Conservation (phyloP, 805 yeast genomes). For the Cyberlindnera veronae region DNA sequence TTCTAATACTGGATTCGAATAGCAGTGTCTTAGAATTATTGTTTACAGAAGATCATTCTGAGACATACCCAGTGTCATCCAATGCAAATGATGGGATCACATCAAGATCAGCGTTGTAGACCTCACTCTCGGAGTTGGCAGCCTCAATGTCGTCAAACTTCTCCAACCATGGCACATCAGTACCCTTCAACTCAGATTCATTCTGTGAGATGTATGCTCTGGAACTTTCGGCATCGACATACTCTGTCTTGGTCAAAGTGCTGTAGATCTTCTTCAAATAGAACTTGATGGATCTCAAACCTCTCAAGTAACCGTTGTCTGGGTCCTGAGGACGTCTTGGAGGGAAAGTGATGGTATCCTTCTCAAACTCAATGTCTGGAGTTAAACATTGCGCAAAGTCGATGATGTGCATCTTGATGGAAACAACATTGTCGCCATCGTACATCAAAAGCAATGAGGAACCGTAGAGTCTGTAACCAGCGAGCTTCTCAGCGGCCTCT, state of each 20-base stretch:
- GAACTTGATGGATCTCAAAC: constrained; percentile 65
- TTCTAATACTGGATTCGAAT: background rate
- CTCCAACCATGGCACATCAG: constrained; percentile 37
- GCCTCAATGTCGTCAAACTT: constrained; percentile 33
- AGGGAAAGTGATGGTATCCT: constrained; percentile 54
- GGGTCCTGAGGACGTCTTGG: constrained; percentile 61
- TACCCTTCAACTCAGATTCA: constrained; percentile 19
- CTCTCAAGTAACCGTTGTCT: constrained; percentile 84
- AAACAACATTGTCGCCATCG: constrained; percentile 52
- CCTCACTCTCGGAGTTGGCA: constrained; percentile 29
- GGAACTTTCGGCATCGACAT: constrained; percentile 26
- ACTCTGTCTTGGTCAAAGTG: constrained; percentile 44
- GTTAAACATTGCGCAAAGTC: constrained; percentile 95
- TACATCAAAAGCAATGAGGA: constrained; percentile 85
- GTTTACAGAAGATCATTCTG: constrained; percentile 17
- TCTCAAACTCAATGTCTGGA: constrained; percentile 43
- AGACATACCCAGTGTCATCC: constrained; percentile 27
- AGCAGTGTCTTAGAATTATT: constrained; percentile 5
- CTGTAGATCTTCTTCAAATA: constrained; percentile 62
- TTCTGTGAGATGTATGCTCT: constrained; percentile 20
- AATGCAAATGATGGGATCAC: constrained; percentile 25
- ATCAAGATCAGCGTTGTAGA: constrained; percentile 21
- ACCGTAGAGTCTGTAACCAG: constrained; percentile 87
- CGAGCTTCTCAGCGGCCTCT: constrained; percentile 48
- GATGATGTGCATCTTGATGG: constrained; percentile 63